These are phyloP conservation scores for Cudoniella acicularis DNA, from an alignment of 495 filamentous ascomycete genomes.

Conservation along the genomic window DNA sequence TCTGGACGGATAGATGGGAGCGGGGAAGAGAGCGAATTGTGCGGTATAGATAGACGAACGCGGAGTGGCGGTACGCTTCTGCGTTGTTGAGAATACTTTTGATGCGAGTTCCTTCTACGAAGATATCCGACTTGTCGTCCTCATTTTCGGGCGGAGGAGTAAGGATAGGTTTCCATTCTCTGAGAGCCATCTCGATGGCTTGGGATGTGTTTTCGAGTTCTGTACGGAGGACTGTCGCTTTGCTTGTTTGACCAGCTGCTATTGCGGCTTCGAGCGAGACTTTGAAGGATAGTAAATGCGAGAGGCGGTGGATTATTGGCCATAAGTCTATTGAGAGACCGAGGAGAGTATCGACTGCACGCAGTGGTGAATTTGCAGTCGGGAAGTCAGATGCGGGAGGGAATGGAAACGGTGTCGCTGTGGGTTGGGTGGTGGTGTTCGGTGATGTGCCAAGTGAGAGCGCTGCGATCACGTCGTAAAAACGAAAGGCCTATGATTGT, in stretches of 20 bases:
- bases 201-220: constrained; percentile 49
- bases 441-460: constrained; percentile 57
- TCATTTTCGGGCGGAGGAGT: not conserved
- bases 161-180: constrained; percentile 36
- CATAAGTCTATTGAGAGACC: constrained; percentile 56
- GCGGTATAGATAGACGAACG: constrained; percentile 58
- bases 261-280: constrained; percentile 41
- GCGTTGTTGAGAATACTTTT: constrained; percentile 56
- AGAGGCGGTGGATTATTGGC: constrained; percentile 56
- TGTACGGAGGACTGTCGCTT: constrained; percentile 45
- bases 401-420: constrained; percentile 9
- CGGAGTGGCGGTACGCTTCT: constrained; percentile 57
- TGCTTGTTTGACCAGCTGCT: constrained; percentile 31
- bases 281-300: constrained; percentile 45
- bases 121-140: constrained; percentile 18
- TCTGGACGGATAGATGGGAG: constrained; percentile 43
- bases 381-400: constrained; percentile 35
- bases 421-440: constrained; percentile 43
- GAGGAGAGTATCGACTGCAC: constrained; percentile 55
- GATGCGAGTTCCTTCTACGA: constrained; percentile 24
- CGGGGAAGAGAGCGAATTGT: constrained; percentile 45
- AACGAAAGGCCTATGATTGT: constrained; percentile 50
- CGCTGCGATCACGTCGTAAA: constrained; percentile 62
- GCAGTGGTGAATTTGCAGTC: constrained; percentile 42
- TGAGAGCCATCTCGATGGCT: constrained; percentile 50